Conservation (phyloP, 2,329 filamentous ascomycete genomes). For the Colletotrichum gloeosporioides region DNA sequence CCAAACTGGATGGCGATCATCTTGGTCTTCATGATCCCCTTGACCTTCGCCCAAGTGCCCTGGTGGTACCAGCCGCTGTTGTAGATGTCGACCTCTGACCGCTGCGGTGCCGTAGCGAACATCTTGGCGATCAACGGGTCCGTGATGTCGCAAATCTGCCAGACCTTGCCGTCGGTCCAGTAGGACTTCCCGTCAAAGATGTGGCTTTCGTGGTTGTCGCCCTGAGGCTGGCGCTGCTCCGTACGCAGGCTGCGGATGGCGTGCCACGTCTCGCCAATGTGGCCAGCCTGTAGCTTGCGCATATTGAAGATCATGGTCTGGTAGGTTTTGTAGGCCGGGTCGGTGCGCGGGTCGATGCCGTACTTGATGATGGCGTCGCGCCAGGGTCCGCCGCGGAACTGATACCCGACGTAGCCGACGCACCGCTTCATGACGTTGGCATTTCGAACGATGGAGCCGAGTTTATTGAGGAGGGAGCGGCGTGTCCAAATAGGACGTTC, state of each 20-base stretch:
- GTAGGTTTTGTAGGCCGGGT: constrained; percentile 79
- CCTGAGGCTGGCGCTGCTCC: constrained; percentile 41
- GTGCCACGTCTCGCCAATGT: constrained; percentile 55
- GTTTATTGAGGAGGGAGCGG: constrained; percentile 77
- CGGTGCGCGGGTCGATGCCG: constrained; percentile 82
- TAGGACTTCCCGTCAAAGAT: constrained; percentile 83
- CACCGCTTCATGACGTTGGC: constrained; percentile 73
- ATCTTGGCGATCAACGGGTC: constrained; percentile 76
- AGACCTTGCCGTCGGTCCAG: constrained; percentile 83
- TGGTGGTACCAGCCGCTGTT: constrained; percentile 85
- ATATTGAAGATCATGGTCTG: constrained; percentile 91
- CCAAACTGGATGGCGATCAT: constrained; percentile 70
- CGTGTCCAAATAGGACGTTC: constrained; percentile 87
- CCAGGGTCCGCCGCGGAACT: constrained; percentile 93
- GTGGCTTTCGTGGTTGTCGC: constrained; percentile 60
- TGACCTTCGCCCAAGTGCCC: constrained; percentile 82
- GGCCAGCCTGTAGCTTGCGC: constrained; percentile 52
- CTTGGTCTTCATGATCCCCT: constrained; percentile 88
- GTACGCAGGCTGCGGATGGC: constrained; percentile 45
- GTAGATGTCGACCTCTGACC: constrained; percentile 61
- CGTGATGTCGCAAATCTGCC: constrained; percentile 91
- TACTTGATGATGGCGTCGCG: constrained; percentile 85
- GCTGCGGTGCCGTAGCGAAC: constrained; percentile 66
- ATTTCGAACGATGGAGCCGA: constrained; percentile 57
- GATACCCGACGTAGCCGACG: constrained; percentile 85